Evolutionary conservation across 768 basidiomycete species (phyloP), one percentile per base, ranked within the genome.

Genomic region (Tremella fuciformis): DNA sequence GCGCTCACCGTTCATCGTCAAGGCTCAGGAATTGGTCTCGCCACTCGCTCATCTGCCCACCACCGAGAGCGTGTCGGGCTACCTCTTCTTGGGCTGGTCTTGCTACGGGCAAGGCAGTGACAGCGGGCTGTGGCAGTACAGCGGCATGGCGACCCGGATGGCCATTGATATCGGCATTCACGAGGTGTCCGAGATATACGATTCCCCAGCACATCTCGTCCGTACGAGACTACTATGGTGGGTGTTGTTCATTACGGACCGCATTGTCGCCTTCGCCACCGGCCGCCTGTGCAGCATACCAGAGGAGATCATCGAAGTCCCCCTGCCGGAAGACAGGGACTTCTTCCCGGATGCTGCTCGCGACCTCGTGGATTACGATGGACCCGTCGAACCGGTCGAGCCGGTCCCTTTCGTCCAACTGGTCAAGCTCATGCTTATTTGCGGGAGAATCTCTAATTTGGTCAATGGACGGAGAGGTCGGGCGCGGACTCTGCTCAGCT

Each of bases 261-360:
- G 73, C 6, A 59, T 72, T 18, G 55, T 75, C 13, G 65, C 69
- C 18, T 66, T 72, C 54, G 50, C 64, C 8, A 61, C 58, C 11
- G 65, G 66, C 19, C 48, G 60, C 46, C 57, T 55, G n/a, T 58
- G 57, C 21, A 58, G 55, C 2, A 72, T 75, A 34, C 68, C 62
- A 7, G 73, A 75, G 34, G 66, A 67, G 24, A 62, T 69, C 52
- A 65, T 75, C 19, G 70, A 75, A 50, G 62, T 75, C 15, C 70
- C 73, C 13, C 47, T 75, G 19, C 73, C 73, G 8, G 47, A 41
- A 13, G 70, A 72, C 42, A 56, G 62, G 24, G 70, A 75, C 48
- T 58, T 75, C 34, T 68, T 67, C 39, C 70, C 70, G 19, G 70
- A 66, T 52, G 69, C 70, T 13, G 41, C 66, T 1, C 61, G 63